Evolutionary conservation across 192 early-diverging fungal genomes (phyloP).

Genomic region (Martensiomyces pterosporus): DNA sequence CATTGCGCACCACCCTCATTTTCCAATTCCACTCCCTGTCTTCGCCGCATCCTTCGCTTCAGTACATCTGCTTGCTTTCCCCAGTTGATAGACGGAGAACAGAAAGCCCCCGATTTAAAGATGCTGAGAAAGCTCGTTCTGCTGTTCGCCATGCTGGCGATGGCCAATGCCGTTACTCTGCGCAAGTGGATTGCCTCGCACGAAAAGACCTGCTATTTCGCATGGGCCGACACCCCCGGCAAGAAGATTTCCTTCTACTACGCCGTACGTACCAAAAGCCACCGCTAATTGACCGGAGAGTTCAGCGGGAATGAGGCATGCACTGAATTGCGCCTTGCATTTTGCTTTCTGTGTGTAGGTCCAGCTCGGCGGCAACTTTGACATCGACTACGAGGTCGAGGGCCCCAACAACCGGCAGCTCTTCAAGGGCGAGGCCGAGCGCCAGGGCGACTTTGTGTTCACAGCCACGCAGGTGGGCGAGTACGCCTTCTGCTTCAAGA

Average conservation of each 20-base stretch:
- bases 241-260: slow-evolving; percentile 98
- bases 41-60: neutral
- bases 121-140: slow-evolving; percentile 47
- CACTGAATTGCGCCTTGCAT: no score
- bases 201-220: slow-evolving; percentile 91
- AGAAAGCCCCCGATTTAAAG: no score
- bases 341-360: no score
- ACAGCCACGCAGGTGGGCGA: slow-evolving; percentile 82
- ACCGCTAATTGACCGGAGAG: no score
- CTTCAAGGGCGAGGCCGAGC: slow-evolving; percentile 77
- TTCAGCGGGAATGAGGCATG: no score
- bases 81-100: neutral
- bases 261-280: slow-evolving; percentile 69
- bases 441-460: slow-evolving; percentile 94
- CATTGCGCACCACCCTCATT: no score
- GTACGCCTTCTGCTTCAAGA: slow-evolving; percentile 96
- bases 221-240: slow-evolving; percentile 63
- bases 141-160: slow-evolving; percentile 41
- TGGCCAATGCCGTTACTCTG: slow-evolving; percentile 54
- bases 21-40: no score
- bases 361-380: slow-evolving; percentile 94
- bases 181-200: slow-evolving; percentile 90
- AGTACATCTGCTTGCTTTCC: neutral
- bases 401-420: slow-evolving; percentile 68
- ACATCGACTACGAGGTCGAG: slow-evolving; percentile 89